Percentiles rank a stretch among this genome's conserved stretches.
Conservation (phyloP, 345 rosid species). For the Erodium maritimum region DNA sequence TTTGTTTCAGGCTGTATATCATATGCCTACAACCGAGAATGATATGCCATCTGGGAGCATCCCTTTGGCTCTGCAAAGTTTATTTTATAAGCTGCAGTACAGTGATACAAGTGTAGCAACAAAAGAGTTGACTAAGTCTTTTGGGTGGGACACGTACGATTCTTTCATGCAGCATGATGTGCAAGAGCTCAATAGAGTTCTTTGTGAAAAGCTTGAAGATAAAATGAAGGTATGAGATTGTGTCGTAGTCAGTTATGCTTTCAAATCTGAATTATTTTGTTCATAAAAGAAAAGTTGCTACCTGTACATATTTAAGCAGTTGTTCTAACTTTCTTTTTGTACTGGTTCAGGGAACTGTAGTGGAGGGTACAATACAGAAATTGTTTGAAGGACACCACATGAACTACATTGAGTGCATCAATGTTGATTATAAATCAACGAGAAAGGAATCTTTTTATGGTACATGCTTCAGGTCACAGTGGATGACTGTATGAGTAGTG, state of each 20-base stretch:
- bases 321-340: not conserved
- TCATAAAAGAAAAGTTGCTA: slow-evolving; percentile 1
- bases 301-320: not conserved
- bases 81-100: slow-evolving; percentile 45
- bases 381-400: slow-evolving; percentile 46
- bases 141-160: slow-evolving; percentile 20
- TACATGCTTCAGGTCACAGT: slow-evolving; percentile 5
- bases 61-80: slow-evolving; percentile 42
- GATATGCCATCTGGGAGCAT: slow-evolving; percentile 60
- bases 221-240: slow-evolving; percentile 38
- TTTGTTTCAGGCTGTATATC: slow-evolving; percentile 42
- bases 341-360: slow-evolving; percentile 40
- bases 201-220: slow-evolving; percentile 46
- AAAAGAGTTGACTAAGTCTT: slow-evolving; percentile 44
- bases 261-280: not conserved
- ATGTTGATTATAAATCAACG: slow-evolving; percentile 47
- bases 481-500: not conserved
- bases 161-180: slow-evolving; percentile 56
- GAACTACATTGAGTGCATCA: slow-evolving; percentile 57
- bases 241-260: not conserved
- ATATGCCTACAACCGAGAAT: slow-evolving; percentile 56
- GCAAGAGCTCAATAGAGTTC: slow-evolving; percentile 47
- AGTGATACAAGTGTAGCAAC: slow-evolving; percentile 47
- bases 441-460: slow-evolving; percentile 57
- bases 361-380: slow-evolving; percentile 48